A percentile compares a stretch with the other conserved stretches of the same genome.
Conservation (phyloP, 2,329 filamentous ascomycete genomes). For the Ophiostoma sp. region DNA sequence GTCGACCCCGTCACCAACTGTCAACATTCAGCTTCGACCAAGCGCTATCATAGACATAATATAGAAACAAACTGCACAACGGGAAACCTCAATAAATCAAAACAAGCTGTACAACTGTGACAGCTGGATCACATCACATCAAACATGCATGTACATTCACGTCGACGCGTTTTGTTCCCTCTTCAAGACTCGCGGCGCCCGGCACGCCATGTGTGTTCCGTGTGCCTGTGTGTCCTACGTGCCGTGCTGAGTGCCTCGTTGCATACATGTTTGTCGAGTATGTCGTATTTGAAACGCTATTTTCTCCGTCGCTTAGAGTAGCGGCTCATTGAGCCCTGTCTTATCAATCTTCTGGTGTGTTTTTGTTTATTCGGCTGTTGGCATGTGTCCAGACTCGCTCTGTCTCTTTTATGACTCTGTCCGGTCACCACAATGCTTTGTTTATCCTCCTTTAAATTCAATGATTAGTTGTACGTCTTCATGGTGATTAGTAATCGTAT, state of each 20-base stretch:
- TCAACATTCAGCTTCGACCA: too few relatives aligned
- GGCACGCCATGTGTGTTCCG: not conserved
- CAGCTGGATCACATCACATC: not conserved
- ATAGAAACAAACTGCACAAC: too few relatives aligned
- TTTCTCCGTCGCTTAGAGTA: slow-evolving; percentile 14
- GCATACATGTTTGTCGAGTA: slow-evolving; percentile 3
- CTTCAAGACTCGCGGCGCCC: slow-evolving; percentile 1
- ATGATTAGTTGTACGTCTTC: too few relatives aligned
- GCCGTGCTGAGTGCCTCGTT: not conserved
- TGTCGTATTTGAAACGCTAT: slow-evolving; percentile 11
- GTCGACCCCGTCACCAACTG: too few relatives aligned
- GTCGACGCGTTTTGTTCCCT: slow-evolving; percentile 1
- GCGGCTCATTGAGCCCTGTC: not conserved
- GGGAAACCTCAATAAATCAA: not conserved
- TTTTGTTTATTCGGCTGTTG: too few relatives aligned
- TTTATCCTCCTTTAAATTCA: too few relatives aligned
- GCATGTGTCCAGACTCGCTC: too few relatives aligned
- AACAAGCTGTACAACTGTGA: not conserved
- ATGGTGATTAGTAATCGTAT: too few relatives aligned
- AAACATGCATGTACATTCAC: not conserved
- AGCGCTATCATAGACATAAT: too few relatives aligned
- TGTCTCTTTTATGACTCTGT: too few relatives aligned
- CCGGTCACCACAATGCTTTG: too few relatives aligned
- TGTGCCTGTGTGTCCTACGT: not conserved
- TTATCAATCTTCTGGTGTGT: not conserved